phyloP scores from a whole-genome alignment of 2,329 filamentous ascomycete species.

The Aspergillus thermomutatus region DNA sequence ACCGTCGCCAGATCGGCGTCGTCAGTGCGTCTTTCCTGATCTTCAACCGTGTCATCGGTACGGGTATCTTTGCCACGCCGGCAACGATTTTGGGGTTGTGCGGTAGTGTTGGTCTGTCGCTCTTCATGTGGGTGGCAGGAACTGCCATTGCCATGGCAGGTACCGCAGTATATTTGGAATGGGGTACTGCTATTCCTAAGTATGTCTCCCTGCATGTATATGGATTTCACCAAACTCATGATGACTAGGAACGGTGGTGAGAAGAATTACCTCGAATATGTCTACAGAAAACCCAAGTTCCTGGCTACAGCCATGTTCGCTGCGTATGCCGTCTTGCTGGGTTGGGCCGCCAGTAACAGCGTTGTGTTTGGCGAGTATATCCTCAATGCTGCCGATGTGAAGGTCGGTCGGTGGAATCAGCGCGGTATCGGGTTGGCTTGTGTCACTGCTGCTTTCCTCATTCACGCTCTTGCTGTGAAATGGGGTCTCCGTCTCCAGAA shows the following conservation, averaged over 20 bases:
- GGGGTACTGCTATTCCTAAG: constrained; percentile 48
- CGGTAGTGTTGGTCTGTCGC: constrained; percentile 45
- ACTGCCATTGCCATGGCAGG: constrained; percentile 47
- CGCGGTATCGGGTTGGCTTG: constrained; percentile 47
- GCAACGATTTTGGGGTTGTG: constrained; percentile 44
- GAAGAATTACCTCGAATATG: constrained; percentile 53
- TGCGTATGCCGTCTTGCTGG: constrained; percentile 49
- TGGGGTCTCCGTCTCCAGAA: constrained; percentile 50
- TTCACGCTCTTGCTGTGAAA: constrained; percentile 47
- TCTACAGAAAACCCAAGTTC: constrained; percentile 51
- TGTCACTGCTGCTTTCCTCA: constrained; percentile 46
- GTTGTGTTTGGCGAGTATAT: constrained; percentile 53
- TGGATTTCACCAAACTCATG: neutral
- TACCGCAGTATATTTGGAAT: constrained; percentile 47
- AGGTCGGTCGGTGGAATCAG: constrained; percentile 49
- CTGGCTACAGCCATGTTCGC: constrained; percentile 54
- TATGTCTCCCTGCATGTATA: constrained; percentile 16
- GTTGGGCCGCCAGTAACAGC: constrained; percentile 52
- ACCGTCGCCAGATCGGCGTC: constrained; percentile 39
- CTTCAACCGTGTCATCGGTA: constrained; percentile 49
- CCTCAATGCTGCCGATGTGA: constrained; percentile 44
- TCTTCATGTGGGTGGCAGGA: constrained; percentile 50
- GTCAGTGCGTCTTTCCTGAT: constrained; percentile 45
- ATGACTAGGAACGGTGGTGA: constrained; percentile 49
- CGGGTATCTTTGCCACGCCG: constrained; percentile 50